Evolutionary conservation across 371 early-diverging fungal genomes (phyloP).

Genomic region (Rhizopus arrhizus): DNA sequence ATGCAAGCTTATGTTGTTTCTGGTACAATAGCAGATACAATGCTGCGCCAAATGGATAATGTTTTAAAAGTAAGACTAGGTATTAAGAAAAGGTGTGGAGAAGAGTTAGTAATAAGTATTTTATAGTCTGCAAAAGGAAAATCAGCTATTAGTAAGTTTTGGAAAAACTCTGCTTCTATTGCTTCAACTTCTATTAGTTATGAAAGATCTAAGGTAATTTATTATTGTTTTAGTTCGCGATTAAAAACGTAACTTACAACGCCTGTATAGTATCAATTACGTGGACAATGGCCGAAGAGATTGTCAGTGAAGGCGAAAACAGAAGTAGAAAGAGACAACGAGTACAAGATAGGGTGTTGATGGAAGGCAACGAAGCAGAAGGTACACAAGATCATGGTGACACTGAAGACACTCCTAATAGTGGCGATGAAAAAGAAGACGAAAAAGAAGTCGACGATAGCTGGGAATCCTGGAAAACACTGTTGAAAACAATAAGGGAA

Average conservation of each 20-base stretch:
- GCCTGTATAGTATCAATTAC: conserved; percentile 11
- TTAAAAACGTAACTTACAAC: conserved; percentile 5
- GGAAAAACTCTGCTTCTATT: conserved; percentile 1
- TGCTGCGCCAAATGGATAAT: conserved; percentile 4
- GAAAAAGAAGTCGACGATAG: conserved; percentile 11
- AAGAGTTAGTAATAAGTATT: conserved; percentile 2
- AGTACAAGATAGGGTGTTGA: conserved; percentile 3
- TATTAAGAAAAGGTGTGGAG: conserved; percentile 4
- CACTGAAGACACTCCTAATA: conserved; percentile 6
- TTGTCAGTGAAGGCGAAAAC: conserved; percentile 10
- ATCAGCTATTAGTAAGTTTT: neutral
- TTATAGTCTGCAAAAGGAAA: neutral
- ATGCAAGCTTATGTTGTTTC: conserved; percentile 9
- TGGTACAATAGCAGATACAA: conserved; percentile 7
- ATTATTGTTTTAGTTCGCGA: conserved; percentile 7
- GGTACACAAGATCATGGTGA: conserved; percentile 4
- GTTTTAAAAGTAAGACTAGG: conserved; percentile 1
- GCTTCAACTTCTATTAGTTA: conserved; percentile 5
- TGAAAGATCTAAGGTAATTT: conserved; percentile 1
- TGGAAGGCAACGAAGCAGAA: neutral
- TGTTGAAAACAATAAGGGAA: conserved; percentile 12
- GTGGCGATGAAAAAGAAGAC: conserved; percentile 12
- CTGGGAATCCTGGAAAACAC: conserved; percentile 14
- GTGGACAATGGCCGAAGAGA: conserved; percentile 13
- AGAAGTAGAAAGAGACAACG: conserved; percentile 16